Conservation (phyloP, 179 eudicot species). For the Sideroxylon spinosum region DNA sequence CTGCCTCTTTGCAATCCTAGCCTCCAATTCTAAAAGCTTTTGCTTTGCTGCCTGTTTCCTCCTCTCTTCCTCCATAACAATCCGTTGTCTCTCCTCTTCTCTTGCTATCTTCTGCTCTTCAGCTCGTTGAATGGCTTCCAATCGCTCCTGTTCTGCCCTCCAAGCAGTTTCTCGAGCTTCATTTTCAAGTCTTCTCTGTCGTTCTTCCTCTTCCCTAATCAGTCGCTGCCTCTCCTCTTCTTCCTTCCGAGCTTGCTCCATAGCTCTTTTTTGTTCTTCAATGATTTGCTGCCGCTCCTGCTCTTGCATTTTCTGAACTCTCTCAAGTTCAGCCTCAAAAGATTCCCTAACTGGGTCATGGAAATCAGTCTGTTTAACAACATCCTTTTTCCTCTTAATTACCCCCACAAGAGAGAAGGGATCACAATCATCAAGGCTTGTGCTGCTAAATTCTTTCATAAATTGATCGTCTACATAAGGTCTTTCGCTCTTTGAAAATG, state of each 20-base stretch:
- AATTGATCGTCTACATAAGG: slow-evolving; percentile 52
- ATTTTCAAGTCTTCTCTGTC: slow-evolving; percentile 59
- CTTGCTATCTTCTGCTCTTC: slow-evolving; percentile 80
- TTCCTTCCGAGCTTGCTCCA: slow-evolving; percentile 80
- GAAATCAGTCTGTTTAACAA: slow-evolving; percentile 42
- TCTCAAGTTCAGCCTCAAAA: slow-evolving; percentile 98
- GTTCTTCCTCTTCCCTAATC: slow-evolving; percentile 84
- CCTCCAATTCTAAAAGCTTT: slow-evolving; percentile 87
- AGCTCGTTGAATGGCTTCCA: slow-evolving; percentile 60
- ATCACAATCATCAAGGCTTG: slow-evolving; percentile 68
- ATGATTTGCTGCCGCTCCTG: slow-evolving; percentile 70
- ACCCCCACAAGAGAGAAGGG: slow-evolving; percentile 67
- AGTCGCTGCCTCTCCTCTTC: slow-evolving; percentile 80
- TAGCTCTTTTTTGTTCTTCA: slow-evolving; percentile 86
- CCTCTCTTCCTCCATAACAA: slow-evolving; percentile 84
- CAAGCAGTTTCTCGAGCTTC: slow-evolving; percentile 87
- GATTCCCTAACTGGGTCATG: slow-evolving; percentile 87
- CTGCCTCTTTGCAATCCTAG: slow-evolving; percentile 74
- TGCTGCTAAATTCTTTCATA: slow-evolving; percentile 33
- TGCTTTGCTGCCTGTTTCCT: slow-evolving; percentile 93
- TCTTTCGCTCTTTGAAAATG: slow-evolving; percentile 54
- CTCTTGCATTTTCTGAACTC: slow-evolving; percentile 94
- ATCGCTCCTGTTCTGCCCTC: slow-evolving; percentile 77
- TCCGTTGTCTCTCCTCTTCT: slow-evolving; percentile 80
- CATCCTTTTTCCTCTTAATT: slow-evolving; percentile 79